phyloP scores from a whole-genome alignment of 441 rosid species.

The Erodium moschatum region DNA sequence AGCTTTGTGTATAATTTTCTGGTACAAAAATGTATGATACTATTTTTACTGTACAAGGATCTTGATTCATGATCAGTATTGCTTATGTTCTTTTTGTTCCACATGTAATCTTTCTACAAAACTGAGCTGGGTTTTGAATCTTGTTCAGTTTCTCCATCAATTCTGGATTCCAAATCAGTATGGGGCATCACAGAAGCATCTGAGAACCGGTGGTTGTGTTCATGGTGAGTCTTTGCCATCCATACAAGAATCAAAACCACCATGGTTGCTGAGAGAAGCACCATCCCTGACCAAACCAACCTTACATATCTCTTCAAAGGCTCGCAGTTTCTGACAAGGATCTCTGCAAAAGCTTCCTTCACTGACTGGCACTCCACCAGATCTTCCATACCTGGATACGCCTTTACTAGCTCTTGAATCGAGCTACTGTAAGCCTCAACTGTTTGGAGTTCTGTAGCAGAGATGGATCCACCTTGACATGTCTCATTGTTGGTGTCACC shows the following conservation, averaged over 20 bases:
- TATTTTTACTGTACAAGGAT: too few species aligned
- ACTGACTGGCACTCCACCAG: constrained; percentile 45
- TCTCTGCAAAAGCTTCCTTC: constrained; percentile 45
- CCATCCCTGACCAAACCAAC: constrained; percentile 43
- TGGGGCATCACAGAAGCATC: too few species aligned
- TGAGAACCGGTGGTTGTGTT: too few species aligned
- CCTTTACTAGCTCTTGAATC: constrained; percentile 39
- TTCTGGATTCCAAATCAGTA: too few species aligned
- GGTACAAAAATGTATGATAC: too few species aligned
- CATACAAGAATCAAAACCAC: constrained; percentile 38
- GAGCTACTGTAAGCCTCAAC: constrained; percentile 40
- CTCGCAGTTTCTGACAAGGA: constrained; percentile 41
- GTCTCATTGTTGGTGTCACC: constrained; percentile 32
- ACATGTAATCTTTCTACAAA: too few species aligned
- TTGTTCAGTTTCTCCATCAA: too few species aligned
- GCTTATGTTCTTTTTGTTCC: too few species aligned
- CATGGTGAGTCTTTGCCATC: constrained; percentile 26
- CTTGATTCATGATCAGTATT: too few species aligned
- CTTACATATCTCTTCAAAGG: constrained; percentile 41
- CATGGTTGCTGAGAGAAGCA: constrained; percentile 38
- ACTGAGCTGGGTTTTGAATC: too few species aligned
- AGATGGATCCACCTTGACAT: constrained; percentile 37
- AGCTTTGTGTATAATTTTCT: too few species aligned
- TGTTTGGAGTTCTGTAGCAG: constrained; percentile 24
- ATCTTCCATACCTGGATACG: constrained; percentile 50